A percentile compares a stretch with the other conserved stretches of the same genome.
Conservation (phyloP, 768 basidiomycete species). For the Suillus ampliporus region DNA sequence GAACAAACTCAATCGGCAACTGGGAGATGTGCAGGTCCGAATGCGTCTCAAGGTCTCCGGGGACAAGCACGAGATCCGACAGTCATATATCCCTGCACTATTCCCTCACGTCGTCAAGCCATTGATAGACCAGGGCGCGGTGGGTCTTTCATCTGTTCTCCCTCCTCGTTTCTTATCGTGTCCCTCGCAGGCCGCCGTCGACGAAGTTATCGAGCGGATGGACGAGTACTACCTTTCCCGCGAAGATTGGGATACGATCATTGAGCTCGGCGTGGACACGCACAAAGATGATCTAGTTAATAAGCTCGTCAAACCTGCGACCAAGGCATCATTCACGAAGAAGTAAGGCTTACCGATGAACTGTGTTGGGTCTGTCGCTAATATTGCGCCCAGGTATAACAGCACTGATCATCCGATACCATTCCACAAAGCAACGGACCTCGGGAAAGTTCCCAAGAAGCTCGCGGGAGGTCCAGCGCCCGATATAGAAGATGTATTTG, state of each 20-base stretch:
- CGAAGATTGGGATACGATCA: conserved; percentile 96
- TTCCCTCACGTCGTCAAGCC: conserved; percentile 83
- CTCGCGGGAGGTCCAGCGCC: conserved; percentile 76
- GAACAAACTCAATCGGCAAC: conserved; percentile 75
- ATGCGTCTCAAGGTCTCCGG: conserved; percentile 96
- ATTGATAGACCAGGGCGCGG: conserved; percentile 72
- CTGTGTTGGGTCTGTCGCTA: not conserved
- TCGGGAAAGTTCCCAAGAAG: conserved; percentile 83
- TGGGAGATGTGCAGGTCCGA: conserved; percentile 90
- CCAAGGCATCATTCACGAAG: conserved; percentile 85
- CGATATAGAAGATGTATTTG: conserved; percentile 92
- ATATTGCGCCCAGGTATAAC: conserved; percentile 73
- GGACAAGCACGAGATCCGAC: conserved; percentile 87
- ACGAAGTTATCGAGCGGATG: conserved; percentile 85
- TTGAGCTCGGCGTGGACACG: conserved; percentile 90
- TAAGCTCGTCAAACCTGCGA: conserved; percentile 83
- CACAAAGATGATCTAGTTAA: conserved; percentile 74
- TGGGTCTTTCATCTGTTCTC: conserved; percentile 47
- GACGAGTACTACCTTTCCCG: conserved; percentile 92
- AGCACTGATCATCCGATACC: conserved; percentile 89
- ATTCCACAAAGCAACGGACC: conserved; percentile 87
- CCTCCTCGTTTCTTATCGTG: conserved; percentile 7
- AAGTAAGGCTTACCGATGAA: conserved; percentile 56
- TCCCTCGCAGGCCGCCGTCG: conserved; percentile 67
- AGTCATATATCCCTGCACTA: conserved; percentile 90